These are phyloP conservation scores for Aspergillus bombycis DNA, from an alignment of 2,329 filamentous ascomycete species.

Conservation along the genomic window DNA sequence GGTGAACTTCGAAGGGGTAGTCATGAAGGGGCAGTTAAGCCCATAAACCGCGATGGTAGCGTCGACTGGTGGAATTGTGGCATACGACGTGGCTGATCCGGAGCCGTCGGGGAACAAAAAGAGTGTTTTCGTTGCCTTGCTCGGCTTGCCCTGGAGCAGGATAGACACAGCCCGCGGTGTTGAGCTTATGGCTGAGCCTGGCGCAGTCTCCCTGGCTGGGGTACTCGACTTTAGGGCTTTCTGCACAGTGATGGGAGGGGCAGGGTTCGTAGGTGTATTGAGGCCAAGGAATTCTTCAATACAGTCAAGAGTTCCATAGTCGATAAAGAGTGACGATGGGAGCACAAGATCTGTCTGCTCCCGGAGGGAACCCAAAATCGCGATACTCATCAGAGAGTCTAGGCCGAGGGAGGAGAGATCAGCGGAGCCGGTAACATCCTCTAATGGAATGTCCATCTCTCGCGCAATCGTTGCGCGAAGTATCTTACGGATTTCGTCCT, in stretches of 20 bases:
- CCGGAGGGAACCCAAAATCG: neutral
- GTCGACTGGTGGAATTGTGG: slow-evolving; percentile 42
- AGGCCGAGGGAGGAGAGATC: neutral
- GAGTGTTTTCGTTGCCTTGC: slow-evolving; percentile 24
- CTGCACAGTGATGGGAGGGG: neutral
- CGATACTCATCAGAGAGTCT: neutral
- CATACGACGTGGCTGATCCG: slow-evolving; percentile 51
- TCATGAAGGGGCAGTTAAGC: slow-evolving; percentile 49
- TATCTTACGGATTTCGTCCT: neutral
- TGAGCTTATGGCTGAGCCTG: neutral
- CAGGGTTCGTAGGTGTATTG: neutral
- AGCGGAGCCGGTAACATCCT: neutral
- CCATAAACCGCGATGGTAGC: slow-evolving; percentile 57
- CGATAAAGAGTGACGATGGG: neutral
- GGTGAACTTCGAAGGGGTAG: slow-evolving; percentile 27
- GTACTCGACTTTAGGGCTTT: neutral
- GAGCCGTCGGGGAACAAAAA: slow-evolving; percentile 55
- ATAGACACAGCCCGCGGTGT: neutral
- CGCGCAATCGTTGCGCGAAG: neutral
- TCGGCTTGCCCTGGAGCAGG: neutral
- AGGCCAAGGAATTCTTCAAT: neutral
- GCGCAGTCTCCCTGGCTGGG: neutral
- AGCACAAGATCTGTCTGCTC: neutral
- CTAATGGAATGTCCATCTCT: neutral
- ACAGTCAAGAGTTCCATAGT: neutral